These are phyloP conservation scores for Onygenales sp. DNA, from an alignment of 2,329 filamentous ascomycete genomes.

Conservation along the genomic window DNA sequence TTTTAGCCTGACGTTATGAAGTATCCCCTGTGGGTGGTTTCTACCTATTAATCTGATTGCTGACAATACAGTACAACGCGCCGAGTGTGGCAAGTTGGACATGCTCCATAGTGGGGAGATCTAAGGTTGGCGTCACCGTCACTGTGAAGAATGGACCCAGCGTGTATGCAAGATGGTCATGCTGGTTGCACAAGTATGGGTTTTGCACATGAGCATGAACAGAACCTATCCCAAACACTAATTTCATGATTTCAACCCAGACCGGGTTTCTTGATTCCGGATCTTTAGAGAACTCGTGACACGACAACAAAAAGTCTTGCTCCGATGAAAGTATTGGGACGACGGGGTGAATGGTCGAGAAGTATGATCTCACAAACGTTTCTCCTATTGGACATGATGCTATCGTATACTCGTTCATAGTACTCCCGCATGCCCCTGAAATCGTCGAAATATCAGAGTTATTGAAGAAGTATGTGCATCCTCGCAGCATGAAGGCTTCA, in stretches of 20 bases:
- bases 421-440: background rate
- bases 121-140: constrained; percentile 17
- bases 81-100: constrained; percentile 29
- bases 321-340: constrained; percentile 29
- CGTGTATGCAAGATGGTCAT: constrained; percentile 29
- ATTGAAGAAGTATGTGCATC: constrained; percentile 27
- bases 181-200: constrained; percentile 17
- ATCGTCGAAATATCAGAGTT: constrained; percentile 14
- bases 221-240: constrained; percentile 33
- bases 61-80: constrained; percentile 29
- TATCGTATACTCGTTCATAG: background rate
- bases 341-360: constrained; percentile 26
- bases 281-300: constrained; percentile 19
- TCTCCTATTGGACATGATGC: constrained; percentile 18
- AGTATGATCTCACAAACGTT: constrained; percentile 25
- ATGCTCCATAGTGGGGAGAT: constrained; percentile 25
- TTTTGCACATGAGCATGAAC: constrained; percentile 22
- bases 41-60: constrained; percentile 31
- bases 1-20: background rate
- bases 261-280: constrained; percentile 12
- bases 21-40: constrained; percentile 7
- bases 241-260: constrained; percentile 30
- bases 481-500: constrained; percentile 12
- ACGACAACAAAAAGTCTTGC: constrained; percentile 21
- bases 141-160: constrained; percentile 23